Evolutionary conservation across 2,329 filamentous ascomycete genomes (phyloP).

Genomic region (Colletotrichum filicis): DNA sequence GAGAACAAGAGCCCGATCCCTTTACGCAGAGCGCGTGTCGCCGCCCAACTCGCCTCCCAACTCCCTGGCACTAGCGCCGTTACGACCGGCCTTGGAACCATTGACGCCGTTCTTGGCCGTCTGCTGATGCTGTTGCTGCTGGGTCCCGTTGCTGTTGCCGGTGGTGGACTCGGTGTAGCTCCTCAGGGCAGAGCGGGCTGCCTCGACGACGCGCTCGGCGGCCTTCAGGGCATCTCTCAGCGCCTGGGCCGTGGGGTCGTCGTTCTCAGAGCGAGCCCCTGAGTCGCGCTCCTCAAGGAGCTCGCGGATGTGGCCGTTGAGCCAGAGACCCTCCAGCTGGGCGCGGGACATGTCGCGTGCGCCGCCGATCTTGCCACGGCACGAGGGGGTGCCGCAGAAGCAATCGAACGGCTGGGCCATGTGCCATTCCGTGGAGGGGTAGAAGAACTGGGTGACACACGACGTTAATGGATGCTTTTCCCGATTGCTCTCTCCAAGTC

Average conservation of each 20-base stretch:
- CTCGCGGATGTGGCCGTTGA: conserved; percentile 70
- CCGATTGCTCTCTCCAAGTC: background rate
- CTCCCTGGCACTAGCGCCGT: conserved; percentile 48
- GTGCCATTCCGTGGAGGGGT: conserved; percentile 79
- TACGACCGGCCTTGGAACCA: conserved; percentile 29
- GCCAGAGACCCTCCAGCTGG: conserved; percentile 68
- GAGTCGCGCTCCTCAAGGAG: conserved; percentile 57
- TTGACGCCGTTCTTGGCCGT: conserved; percentile 20
- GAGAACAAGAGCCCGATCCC: background rate
- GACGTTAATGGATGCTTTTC: background rate
- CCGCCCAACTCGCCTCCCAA: conserved; percentile 72
- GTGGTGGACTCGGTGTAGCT: conserved; percentile 47
- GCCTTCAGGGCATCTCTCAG: conserved; percentile 55
- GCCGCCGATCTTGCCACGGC: conserved; percentile 71
- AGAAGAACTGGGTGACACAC: conserved; percentile 69
- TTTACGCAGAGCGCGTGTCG: conserved; percentile 55
- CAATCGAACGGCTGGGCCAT: conserved; percentile 80
- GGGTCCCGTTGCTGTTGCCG: conserved; percentile 27
- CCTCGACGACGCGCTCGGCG: conserved; percentile 59
- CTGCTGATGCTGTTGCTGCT: conserved; percentile 2
- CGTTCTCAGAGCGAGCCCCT: conserved; percentile 30
- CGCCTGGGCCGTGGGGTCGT: conserved; percentile 54
- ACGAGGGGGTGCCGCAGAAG: conserved; percentile 66
- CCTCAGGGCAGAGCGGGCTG: conserved; percentile 55
- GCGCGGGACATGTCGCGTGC: conserved; percentile 67